Evolutionary conservation across 306 rosid species (phyloP).

Genomic region (Rubus idaeus): DNA sequence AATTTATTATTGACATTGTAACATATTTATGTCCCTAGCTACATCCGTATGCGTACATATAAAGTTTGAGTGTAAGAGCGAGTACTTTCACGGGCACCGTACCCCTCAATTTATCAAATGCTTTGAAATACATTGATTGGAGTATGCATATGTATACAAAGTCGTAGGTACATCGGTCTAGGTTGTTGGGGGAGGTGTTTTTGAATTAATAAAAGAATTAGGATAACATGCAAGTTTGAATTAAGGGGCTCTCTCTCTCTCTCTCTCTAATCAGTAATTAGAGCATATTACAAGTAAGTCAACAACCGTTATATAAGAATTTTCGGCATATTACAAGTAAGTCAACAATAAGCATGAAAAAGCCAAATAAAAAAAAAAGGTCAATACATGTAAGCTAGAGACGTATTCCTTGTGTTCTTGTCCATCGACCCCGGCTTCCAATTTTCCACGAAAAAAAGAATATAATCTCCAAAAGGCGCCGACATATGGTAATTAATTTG

Average conservation of each 20-base stretch:
- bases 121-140: too few species aligned
- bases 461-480: conserved; percentile 14
- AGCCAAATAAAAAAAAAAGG: conserved; percentile 33
- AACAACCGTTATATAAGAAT: too few species aligned
- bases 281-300: conserved; percentile 18
- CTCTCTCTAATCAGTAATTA: neutral
- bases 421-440: conserved; percentile 1
- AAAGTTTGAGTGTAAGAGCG: too few species aligned
- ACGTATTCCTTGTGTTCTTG: conserved; percentile 40
- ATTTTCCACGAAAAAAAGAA: conserved; percentile 30
- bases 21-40: too few species aligned
- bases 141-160: neutral
- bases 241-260: neutral
- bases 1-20: too few species aligned
- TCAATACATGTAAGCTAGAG: conserved; percentile 32
- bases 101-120: too few species aligned
- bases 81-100: too few species aligned
- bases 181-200: neutral
- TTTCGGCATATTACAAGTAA: neutral
- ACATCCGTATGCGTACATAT: too few species aligned
- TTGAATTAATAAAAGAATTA: neutral
- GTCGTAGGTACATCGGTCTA: neutral
- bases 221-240: neutral
- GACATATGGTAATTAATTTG: neutral
- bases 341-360: conserved; percentile 39